Base-by-base conservation (phyloP, 176 grass and related monocot species). In the Poa pratensis region DNA sequence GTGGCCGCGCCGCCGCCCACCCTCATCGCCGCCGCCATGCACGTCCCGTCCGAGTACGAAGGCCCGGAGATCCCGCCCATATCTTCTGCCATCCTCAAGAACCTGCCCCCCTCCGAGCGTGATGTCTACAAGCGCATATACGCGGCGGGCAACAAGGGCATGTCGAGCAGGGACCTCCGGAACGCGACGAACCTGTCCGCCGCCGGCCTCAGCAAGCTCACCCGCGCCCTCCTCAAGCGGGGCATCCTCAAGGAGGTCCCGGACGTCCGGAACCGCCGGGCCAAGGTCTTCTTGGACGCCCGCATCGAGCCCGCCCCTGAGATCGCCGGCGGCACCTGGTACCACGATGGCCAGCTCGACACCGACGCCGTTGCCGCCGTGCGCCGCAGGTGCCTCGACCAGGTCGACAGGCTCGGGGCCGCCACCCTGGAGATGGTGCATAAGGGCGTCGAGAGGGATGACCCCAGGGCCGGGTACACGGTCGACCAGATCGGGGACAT, bases 281-380 rank as follows among this genome's bases (percentile, higher is more conserved):
- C 40, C 84, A 94, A 94, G 81, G 60, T 84, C 59, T 89, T 84
- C 84, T 89, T 91, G 92, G 89, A 72, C 81, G 52, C 74, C 14
- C 83, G 90, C 28, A 86, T 91, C 53, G 55, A 89, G 14, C 92
- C 89, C 30, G 84, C 83, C 8, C 46, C 73, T 7, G 89, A 91
- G 87, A 80, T 91, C 67, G 84, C 92, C 4, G 89, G 86, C 0
- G 88, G 89, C 63, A 61, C 80, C 45, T 94, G 92, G 92, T 94
- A 94, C 77, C 84, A 82, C 76, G 53, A 90, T 9, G 92, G 92
- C 18, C 77, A 53, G 35, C 89, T 94, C n/a, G 85, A 90, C 23
- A 43, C 50, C 12, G 70, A 84, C 26, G 78, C 87, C 84, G 87
- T 94, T 23, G 22, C 48, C 15, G 24, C 81, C 45, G 57, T 79